Evolutionary conservation across 2,329 filamentous ascomycete genomes (phyloP).

Genomic region (Zasmidium citrigriseum): DNA sequence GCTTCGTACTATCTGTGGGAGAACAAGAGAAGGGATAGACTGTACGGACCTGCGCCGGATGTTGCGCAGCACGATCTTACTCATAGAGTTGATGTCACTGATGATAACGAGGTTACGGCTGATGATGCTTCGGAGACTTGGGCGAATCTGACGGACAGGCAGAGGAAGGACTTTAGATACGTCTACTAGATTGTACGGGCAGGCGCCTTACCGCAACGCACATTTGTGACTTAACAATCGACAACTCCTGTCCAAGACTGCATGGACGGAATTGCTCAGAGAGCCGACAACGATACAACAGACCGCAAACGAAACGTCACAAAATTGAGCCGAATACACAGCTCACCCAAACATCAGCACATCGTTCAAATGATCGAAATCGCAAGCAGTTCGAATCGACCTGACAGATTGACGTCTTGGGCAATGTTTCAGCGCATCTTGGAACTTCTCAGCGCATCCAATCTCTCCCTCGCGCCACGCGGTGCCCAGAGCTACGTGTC

Average conservation of each 20-base stretch:
- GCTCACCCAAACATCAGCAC: too few species aligned
- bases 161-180: conserved; percentile 26
- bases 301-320: not conserved
- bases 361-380: not conserved
- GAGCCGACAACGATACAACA: not conserved
- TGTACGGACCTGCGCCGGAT: not conserved
- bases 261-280: not conserved
- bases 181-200: conserved; percentile 12
- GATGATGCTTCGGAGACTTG: conserved; percentile 6
- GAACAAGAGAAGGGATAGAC: conserved; percentile 17
- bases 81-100: not conserved
- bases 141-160: conserved; percentile 28
- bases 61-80: not conserved
- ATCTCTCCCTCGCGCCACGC: not conserved
- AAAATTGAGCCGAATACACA: too few species aligned
- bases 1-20: conserved; percentile 39
- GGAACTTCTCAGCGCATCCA: too few species aligned
- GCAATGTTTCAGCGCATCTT: too few species aligned
- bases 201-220: too few species aligned
- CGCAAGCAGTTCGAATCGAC: too few species aligned
- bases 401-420: too few species aligned
- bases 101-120: not conserved
- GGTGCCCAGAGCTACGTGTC: not conserved
- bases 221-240: too few species aligned
- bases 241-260: not conserved